Base-by-base conservation (phyloP, 306 rosid genomes). In the Casuarina cunninghamiana region DNA sequence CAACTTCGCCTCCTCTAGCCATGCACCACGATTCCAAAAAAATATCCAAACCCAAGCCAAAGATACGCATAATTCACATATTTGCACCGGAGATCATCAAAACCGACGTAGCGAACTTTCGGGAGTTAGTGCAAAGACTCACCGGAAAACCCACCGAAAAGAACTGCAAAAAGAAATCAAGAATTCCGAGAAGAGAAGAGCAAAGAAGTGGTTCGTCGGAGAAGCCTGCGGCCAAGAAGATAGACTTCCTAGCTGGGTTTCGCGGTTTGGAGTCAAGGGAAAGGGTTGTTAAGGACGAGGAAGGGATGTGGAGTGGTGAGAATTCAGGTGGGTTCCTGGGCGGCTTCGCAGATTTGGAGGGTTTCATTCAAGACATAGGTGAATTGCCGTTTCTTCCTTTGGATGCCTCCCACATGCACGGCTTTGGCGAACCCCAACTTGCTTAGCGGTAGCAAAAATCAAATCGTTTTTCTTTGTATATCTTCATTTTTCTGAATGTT, bases 11-110 rank as follows among this genome's bases (percentile, higher is more conserved):
- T 15, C 35, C 83, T 61, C 80, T 88, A 58, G 85, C 80, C 78
- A 76, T 89, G 77, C 95, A 91, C 86, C 82, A 68, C 76, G 80
- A 84, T 42, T 95, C 97, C 0, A 85, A 86, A 57, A 65, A 73
- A 55, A 87, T 92, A 54, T 88, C 91, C 7, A 95, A 95, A 61
- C 45, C 85, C 13, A 92, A 84, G 79, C 96, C 97, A 17, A 91
- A 91, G 82, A 91, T 95, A 42, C 88, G 98, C 37, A 95, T 95
- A 71, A 92, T 91, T 73, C 98, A 95, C 87, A 87, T 95, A 80
- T 89, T 91, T 51, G 97, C 97, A 4, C 97, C 97, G 0, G 91
- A 92, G 79, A 88, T 95, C 79, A 95, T 95, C 89, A 87, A 88
- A 77, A 95, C 96, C 6, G 97, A 95, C 78, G 97, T 58, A 2